Evolutionary conservation across 768 basidiomycete species (phyloP), one percentile per base, ranked within the genome.

Genomic region (Dentipellis fragilis): DNA sequence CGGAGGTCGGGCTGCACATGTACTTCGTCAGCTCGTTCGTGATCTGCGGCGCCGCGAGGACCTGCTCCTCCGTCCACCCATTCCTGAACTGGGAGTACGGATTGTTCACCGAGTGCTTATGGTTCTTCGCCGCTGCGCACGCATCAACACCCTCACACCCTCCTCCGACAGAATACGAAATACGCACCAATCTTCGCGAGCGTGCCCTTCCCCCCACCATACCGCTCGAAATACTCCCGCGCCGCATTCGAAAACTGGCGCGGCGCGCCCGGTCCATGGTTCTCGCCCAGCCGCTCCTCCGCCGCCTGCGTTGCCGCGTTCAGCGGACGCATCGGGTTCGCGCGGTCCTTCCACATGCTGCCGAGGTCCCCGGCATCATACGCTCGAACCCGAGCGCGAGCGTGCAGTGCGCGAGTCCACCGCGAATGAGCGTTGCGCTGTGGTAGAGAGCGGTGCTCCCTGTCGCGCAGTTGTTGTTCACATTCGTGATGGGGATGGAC

Each of bases 1-100:
- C 87, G 37, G 81, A 90, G 35, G 89, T 93, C 0, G 89, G 89
- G 62, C 87, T 90, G 64, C 89, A 92, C 87, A 91, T 92, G 66
- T 80, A 84, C 68, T 87, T 87, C 2, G 89, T 89, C 49, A 89
- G 71, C 61, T 88, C 79, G 48, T 80, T 83, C 45, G 76, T 85
- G 65, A 91, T 81, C 69, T 83, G 84, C 6, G 79, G 76, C 2
- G 87, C 77, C 10, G 74, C 73, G 53, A 88, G 65, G 23, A 91
- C 76, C 62, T 91, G 78, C 60, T 89, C 82, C 17, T 80, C 78
- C 17, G 75, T 82, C 85, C 87, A 89, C 4, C 86, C 85, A 62
- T 84, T 78, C 5, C 83, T 78, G 68, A 93, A 93, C 66, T 93
- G 91, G 0, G 87, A 85, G 62, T 93, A 93, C 0, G 89, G 89